Evolutionary conservation across 139 green algal genomes (phyloP), one percentile per base, ranked within the genome.

Genomic region (Coelastrella sp.): DNA sequence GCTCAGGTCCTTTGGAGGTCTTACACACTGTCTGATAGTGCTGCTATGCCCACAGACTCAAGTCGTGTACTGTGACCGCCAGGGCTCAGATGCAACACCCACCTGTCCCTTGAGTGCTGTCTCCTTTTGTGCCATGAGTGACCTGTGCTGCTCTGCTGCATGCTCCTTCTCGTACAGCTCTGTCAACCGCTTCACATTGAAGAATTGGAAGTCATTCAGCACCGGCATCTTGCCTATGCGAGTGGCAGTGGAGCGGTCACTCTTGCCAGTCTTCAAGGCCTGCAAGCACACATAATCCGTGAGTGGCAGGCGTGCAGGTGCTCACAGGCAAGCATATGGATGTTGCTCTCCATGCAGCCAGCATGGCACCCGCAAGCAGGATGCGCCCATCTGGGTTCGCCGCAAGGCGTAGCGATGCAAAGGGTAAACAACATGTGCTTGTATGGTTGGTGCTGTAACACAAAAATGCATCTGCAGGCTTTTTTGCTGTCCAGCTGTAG

Each of bases 191-290:
- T 56, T 65, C 17, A 90, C 93, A 92, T 99, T 94, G 95, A 97
- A 99, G 95, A 99, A 99, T 94, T 99, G 98, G 95, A 98, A 99
- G 93, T 99, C 98, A 85, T 97, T 94, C 88, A 99, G 93, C 86
- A 95, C 84, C 3, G 97, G 98, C 96, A 99, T 99, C 93, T 98
- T 98, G 80, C 96, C 95, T 85, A 99, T 91, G 14, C 97, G 94
- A 4, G 95, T 94, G 6, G 95, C 97, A 10, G 77, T 14, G 59
- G 23, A 71, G 3, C 91, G 73, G 56, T 92, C 90, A 64, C 75
- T 61, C 68, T 95, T 96, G 59, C 64, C 58, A 7, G 83, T 86
- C 82, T 94, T 95, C 82, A 95, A 19, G 19, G 79, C 79, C 68
- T 91, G 88, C 61, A 71, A 73, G 7, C 7, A 82, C 16, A 76